These are phyloP conservation scores for Termitomyces heimii DNA, from an alignment of 768 basidiomycete species.

Conservation along the genomic window DNA sequence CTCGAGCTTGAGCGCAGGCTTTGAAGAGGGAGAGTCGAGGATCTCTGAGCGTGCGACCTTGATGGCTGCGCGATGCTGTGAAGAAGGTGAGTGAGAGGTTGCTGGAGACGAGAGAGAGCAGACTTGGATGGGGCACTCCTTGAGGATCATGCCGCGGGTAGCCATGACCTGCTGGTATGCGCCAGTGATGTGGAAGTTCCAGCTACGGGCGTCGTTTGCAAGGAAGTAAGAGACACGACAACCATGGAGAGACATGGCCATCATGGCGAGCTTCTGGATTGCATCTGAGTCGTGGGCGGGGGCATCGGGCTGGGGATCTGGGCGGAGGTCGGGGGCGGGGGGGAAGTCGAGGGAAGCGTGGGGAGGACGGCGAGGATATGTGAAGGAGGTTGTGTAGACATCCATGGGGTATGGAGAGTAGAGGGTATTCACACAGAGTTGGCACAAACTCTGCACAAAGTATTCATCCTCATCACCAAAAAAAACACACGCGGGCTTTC, in stretches of 20 bases:
- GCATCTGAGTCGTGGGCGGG: conserved; percentile 58
- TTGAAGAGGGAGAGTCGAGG: conserved; percentile 75
- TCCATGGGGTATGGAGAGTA: conserved; percentile 66
- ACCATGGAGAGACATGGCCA: conserved; percentile 75
- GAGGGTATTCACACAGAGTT: conserved; percentile 49
- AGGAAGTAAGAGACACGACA: conserved; percentile 79
- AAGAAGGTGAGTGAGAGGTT: conserved; percentile 4
- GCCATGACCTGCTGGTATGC: conserved; percentile 91
- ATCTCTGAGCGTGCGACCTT: conserved; percentile 92
- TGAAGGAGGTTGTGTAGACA: conserved; percentile 92
- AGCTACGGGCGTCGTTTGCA: conserved; percentile 65
- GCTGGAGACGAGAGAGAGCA: conserved; percentile 16
- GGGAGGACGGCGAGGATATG: conserved; percentile 79
- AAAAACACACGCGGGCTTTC: conserved; percentile 33
- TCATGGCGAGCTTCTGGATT: conserved; percentile 71
- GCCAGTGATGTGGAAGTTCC: conserved; percentile 90
- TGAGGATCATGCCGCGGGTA: conserved; percentile 81
- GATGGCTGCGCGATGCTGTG: conserved; percentile 78
- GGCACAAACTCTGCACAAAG: conserved; percentile 23
- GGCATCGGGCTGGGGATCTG: conserved; percentile 31
- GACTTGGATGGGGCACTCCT: conserved; percentile 86
- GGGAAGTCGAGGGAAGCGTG: conserved; percentile 63
- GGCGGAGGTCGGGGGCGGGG: conserved; percentile 35
- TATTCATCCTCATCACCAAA: conserved; percentile 1
- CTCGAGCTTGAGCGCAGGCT: conserved; percentile 75